Conservation (phyloP, 2,329 filamentous ascomycete genomes). For the Venturia carpophila region DNA sequence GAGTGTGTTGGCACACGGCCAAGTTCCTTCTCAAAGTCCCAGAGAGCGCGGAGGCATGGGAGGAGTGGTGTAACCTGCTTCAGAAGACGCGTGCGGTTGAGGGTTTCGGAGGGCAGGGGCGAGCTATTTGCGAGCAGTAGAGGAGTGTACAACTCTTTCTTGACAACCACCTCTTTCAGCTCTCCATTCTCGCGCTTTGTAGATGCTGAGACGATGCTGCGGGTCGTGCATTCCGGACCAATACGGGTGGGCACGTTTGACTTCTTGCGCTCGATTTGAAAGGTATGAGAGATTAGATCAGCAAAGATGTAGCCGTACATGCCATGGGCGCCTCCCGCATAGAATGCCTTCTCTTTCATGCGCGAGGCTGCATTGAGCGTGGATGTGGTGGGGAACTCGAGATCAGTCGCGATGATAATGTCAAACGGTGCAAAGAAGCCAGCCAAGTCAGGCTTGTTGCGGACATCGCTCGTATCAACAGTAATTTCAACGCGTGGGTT, state of each 20-base stretch:
- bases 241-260: constrained; percentile 57
- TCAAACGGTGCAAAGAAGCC: constrained; percentile 70
- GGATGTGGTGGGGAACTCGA: constrained; percentile 65
- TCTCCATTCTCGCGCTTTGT: constrained; percentile 60
- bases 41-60: constrained; percentile 79
- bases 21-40: constrained; percentile 60
- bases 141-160: constrained; percentile 83
- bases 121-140: constrained; percentile 79
- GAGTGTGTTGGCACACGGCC: constrained; percentile 37
- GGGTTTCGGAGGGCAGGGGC: constrained; percentile 59
- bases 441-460: constrained; percentile 34
- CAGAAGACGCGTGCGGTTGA: constrained; percentile 58
- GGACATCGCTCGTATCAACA: constrained; percentile 60
- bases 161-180: constrained; percentile 76
- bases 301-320: constrained; percentile 94
- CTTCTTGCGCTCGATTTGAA: constrained; percentile 75
- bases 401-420: constrained; percentile 82
- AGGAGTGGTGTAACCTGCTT: constrained; percentile 74
- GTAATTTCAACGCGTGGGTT: constrained; percentile 80
- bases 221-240: constrained; percentile 65
- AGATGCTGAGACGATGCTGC: constrained; percentile 63
- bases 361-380: constrained; percentile 82
- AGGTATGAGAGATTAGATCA: constrained; percentile 85
- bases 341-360: constrained; percentile 71
- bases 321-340: constrained; percentile 79